Conservation (phyloP, 1,284 basidiomycete genomes). For the Pseudozyma sp. region DNA sequence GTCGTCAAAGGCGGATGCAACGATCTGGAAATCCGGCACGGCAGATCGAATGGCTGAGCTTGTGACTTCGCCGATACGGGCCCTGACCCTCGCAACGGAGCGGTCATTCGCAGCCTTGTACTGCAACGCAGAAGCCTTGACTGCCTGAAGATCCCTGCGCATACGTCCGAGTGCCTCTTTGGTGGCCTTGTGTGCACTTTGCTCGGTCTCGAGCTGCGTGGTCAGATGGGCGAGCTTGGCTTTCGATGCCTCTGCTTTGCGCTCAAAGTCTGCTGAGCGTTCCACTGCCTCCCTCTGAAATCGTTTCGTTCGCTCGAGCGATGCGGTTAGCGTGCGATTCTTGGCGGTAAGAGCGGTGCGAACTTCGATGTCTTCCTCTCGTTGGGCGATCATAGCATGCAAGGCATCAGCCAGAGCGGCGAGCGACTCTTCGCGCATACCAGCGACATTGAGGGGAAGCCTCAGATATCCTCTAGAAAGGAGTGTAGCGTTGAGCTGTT, state of each 20-base stretch:
- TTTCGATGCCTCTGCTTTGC: constrained; percentile 49
- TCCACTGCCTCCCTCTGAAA: constrained; percentile 49
- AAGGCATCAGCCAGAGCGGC: constrained; percentile 44
- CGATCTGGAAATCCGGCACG: constrained; percentile 54
- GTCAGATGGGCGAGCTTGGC: constrained; percentile 29
- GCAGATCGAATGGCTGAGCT: constrained; percentile 45
- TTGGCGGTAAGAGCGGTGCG: constrained; percentile 52
- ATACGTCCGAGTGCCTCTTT: constrained; percentile 49
- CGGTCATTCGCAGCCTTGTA: constrained; percentile 49
- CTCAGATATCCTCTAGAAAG: constrained; percentile 52
- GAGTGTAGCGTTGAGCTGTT: constrained; percentile 54
- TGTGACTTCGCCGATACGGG: constrained; percentile 54
- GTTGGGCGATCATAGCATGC: constrained; percentile 54
- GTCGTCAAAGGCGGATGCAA: constrained; percentile 42
- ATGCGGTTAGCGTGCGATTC: constrained; percentile 40
- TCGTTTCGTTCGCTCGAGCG: constrained; percentile 43
- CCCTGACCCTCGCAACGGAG: constrained; percentile 39
- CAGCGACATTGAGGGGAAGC: constrained; percentile 35
- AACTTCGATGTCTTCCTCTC: constrained; percentile 56
- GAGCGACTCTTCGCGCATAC: constrained; percentile 28
- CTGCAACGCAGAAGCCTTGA: constrained; percentile 52
- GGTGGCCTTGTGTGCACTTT: constrained; percentile 44
- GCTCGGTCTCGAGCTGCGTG: constrained; percentile 32
- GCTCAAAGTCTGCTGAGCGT: constrained; percentile 38
- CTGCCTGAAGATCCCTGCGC: constrained; percentile 40